Evolutionary conservation across 2,329 filamentous ascomycete genomes (phyloP), one percentile per base, ranked within the genome.

Genomic region (Hymenoscyphus infarciens): DNA sequence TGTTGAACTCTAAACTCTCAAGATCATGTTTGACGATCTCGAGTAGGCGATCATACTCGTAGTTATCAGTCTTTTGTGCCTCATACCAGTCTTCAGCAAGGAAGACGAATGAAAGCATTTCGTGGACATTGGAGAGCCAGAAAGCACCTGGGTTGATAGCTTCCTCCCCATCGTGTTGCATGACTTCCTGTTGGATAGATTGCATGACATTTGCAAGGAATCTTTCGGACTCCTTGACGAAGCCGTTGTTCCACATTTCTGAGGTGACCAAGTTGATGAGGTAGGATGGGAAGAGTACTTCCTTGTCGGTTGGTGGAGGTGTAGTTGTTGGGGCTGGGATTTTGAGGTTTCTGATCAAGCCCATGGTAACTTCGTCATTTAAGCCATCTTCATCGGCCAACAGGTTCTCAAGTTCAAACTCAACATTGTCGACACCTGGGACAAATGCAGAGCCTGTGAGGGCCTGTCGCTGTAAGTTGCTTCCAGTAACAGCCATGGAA

Each of bases 231-330:
- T 99, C 95, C 81, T 99, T 99, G 71, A 99, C 95, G 74, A 97
- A 99, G 56, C 95, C 95, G 72, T 99, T 99, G 81, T 99, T 99
- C 95, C 95, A 99, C 95, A 99, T 99, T 80, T 99, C 95, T 16
- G 93, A 98, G 13, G 95, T 99, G 67, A 99, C 95, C 65, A 99
- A 83, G 77, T 99, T 99, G 82, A 99, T 99, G 71, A 99, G 87
- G 77, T 98, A 99, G 10, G 95, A 94, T 38, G 95, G 95, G 88
- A 99, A 99, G 59, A 99, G 83, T 25, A 99, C 94, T 77, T 99
- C 95, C 81, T 99, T 99, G 79, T 99, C 95, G 19, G 92, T 97
- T 11, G 95, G 94, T 60, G 93, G 89, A 22, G 94, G 93, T 60
- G 86, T 94, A 38, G 90, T 88, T 74, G 87, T 91, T 55, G 95